These are phyloP conservation scores for Mycena olivaceomarginata DNA, from an alignment of 768 basidiomycete species.

Conservation along the genomic window DNA sequence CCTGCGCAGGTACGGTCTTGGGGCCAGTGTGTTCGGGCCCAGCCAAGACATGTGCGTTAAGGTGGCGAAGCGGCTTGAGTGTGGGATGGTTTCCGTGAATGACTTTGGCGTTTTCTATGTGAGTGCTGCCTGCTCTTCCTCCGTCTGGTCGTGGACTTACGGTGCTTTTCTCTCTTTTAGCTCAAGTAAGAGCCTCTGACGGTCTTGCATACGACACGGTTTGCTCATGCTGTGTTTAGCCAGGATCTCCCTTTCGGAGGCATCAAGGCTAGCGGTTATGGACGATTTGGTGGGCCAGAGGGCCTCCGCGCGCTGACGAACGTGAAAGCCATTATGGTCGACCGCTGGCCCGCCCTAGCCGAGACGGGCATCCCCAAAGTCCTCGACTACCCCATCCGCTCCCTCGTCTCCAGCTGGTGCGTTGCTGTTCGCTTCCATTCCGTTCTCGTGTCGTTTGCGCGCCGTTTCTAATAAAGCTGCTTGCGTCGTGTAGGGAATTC, in stretches of 20 bases:
- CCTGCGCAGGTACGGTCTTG: slow-evolving; percentile 80
- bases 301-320: slow-evolving; percentile 93
- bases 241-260: slow-evolving; percentile 99
- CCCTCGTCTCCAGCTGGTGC: slow-evolving; percentile 84
- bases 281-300: slow-evolving; percentile 96
- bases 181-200: slow-evolving; percentile 73
- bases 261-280: slow-evolving; percentile 93
- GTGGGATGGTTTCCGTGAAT: slow-evolving; percentile 98
- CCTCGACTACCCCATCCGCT: slow-evolving; percentile 91
- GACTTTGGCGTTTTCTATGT: slow-evolving; percentile 95
- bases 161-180: slow-evolving; percentile 56
- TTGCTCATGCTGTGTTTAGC: slow-evolving; percentile 54
- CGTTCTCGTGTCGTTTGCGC: not conserved
- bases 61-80: slow-evolving; percentile 89
- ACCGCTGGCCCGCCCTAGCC: slow-evolving; percentile 89
- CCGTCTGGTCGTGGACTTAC: slow-evolving; percentile 26
- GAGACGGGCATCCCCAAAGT: slow-evolving; percentile 92
- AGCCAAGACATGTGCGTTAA: slow-evolving; percentile 85
- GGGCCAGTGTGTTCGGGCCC: slow-evolving; percentile 95
- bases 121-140: slow-evolving; percentile 54
- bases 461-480: slow-evolving; percentile 1
- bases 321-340: slow-evolving; percentile 90
- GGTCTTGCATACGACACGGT: not conserved
- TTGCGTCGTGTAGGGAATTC: slow-evolving; percentile 64
- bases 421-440: slow-evolving; percentile 49